Base-by-base conservation (phyloP, 768 basidiomycete species). In the Dentipellis sp. region DNA sequence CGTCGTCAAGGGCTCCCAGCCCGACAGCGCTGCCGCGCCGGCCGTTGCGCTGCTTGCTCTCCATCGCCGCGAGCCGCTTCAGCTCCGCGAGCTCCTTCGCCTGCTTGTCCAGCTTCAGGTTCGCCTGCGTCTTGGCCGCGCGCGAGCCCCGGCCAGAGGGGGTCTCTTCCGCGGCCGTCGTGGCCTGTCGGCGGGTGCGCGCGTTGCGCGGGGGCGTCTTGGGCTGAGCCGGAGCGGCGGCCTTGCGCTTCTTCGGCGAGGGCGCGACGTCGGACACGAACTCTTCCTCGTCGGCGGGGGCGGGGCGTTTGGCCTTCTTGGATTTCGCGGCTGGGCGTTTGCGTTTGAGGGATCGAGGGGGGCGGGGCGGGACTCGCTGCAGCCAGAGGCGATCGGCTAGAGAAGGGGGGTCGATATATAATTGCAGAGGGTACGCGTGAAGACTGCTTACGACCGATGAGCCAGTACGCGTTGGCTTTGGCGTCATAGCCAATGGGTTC, bases 401-500 rank as follows among this genome's bases (percentile, higher is more conserved):
- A 14, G n/a, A 47, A 38, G n/a, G 42, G 42, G 42, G 42, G 17
- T 12, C 39, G 9, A 45, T 45, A 45, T 45, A 14, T 45, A 5
- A 46, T 51, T 34, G 17, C 17, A 47, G 10, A 21, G 34, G 16
- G n/a, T 22, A 35, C 17, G 21, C 29, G 37, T 48, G 51, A n/a
- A 45, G 50, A 36, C 8, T 17, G 72, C 78, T 38, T 70, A 87
- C 87, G 77, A 45, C 91, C 91, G 59, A 94, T 88, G 21, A 91
- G 69, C 90, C 90, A 92, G 65, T 91, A 93, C 0, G 86, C 83
- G 66, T 91, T 91, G 7, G 72, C 74, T 64, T 84, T 84, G 40
- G 79, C 78, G 63, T 93, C 91, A 61, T 88, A 91, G 6, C 91
- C 91, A 58, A 93, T 80, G 9, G 91, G 91, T 63, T 91, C 88